Evolutionary conservation across 2,329 filamentous ascomycete genomes (phyloP).

Genomic region (Reticulascus tulasneorum): DNA sequence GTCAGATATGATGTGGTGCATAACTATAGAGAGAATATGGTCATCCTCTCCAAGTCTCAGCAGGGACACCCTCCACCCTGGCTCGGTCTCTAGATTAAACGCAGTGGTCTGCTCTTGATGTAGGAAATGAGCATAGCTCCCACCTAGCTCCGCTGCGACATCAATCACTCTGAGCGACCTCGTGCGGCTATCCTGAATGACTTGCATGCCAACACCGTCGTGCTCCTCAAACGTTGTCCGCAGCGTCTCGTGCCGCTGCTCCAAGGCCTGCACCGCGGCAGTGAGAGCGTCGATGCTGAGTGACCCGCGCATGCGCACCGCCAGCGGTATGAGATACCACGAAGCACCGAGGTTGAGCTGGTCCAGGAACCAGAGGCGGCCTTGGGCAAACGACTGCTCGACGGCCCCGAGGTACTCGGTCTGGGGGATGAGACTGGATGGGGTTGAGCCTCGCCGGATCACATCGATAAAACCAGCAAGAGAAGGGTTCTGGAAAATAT

Average conservation of each 20-base stretch:
- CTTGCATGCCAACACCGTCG: not conserved
- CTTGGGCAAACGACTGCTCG: slow-evolving; percentile 1
- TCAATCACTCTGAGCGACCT: not conserved
- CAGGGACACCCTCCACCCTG: not conserved
- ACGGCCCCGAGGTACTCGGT: not conserved
- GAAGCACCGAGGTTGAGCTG: not conserved
- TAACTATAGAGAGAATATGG: slow-evolving; percentile 1
- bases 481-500: slow-evolving; percentile 7
- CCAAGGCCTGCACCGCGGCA: not conserved
- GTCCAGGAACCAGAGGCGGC: slow-evolving; percentile 3
- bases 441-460: not conserved
- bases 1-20: slow-evolving; percentile 3
- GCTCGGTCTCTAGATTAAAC: not conserved
- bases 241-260: slow-evolving; percentile 1
- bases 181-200: not conserved
- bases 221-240: slow-evolving; percentile 1
- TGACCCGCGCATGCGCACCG: not conserved
- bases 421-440: not conserved
- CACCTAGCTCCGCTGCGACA: not conserved
- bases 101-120: not conserved
- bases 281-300: not conserved
- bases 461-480: not conserved
- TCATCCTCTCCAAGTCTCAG: not conserved
- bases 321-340: not conserved
- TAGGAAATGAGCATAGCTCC: not conserved